Base-by-base conservation (phyloP, 352 stramenopile species). In the Saprolegnia parasitica region DNA sequence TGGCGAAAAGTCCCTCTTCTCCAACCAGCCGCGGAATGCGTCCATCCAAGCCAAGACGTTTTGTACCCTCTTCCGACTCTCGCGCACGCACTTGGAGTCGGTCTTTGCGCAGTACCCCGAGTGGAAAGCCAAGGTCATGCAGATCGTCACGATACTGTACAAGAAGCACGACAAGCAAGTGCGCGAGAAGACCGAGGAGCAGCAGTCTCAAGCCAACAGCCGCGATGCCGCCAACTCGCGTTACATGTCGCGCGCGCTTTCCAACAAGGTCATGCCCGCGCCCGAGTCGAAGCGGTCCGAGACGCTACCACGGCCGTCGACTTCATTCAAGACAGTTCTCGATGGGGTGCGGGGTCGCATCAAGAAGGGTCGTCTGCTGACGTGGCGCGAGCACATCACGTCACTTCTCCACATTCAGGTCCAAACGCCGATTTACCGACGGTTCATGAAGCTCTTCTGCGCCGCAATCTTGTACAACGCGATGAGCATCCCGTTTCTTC, bases 91-190 rank as follows among this genome's bases (percentile, higher is more conserved):
- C 13, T 71, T 89, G 16, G 77, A 87, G 32, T 72, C 86, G 18
- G 81, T 89, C 0, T 89, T 89, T 52, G 80, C 86, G 26, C 56
- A 78, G 20, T 86, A 89, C 58, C 81, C 81, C 0, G 78, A 87
- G 24, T 89, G 81, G 81, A 89, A 87, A 45, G 74, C 74, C 1
- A 83, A 81, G 50, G 81, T 87, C 1, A 60, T 84, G 37, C 78
- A 79, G 37, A 89, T 81, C 16, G 77, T 80, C 24, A 84, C 77
- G 21, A 6, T n/a, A 13, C 84, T 83, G 20, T 76, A 84, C 66
- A 74, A 78, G 37, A 72, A 80, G 50, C 80, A 85, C 21, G 77
- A 83, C 16, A 77, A 83, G 52, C 49, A 26, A 85, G 54, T 84
- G 86, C 71, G 76, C 85, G 76, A 76, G 80, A 23, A 88, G 55